A percentile compares a stretch with the other conserved stretches of the same genome.
Conservation (phyloP, 495 filamentous ascomycete species). For the Hyaloscypha variabilis region DNA sequence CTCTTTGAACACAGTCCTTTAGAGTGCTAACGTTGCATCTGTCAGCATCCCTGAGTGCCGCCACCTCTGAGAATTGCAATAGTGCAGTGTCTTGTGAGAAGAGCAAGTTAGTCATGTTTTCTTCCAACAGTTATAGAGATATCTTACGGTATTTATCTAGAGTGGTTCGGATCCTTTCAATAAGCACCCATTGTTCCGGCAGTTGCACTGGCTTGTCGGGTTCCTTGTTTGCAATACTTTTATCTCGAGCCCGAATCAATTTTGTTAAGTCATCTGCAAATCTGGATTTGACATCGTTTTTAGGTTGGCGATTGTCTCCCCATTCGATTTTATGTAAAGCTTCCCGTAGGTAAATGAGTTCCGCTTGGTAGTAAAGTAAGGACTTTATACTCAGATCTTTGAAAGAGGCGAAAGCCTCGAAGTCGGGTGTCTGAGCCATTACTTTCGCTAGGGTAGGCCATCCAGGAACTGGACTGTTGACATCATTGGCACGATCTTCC, state of each 20-base stretch:
- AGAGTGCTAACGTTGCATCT: constrained; percentile 4
- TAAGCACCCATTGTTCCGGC: not conserved
- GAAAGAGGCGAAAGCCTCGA: constrained; percentile 18
- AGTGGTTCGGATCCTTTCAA: constrained; percentile 1
- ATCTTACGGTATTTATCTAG: constrained; percentile 7
- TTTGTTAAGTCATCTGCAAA: not conserved
- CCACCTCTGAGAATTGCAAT: constrained; percentile 3
- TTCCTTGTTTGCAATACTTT: not conserved
- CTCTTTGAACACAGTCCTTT: not conserved
- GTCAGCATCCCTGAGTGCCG: constrained; percentile 2
- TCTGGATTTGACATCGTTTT: not conserved
- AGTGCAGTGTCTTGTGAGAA: not conserved
- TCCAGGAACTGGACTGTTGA: constrained; percentile 8
- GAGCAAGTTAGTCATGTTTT: constrained; percentile 10
- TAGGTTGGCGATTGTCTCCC: not conserved
- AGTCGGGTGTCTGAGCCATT: constrained; percentile 1
- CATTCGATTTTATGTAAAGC: constrained; percentile 5
- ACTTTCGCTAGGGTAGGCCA: constrained; percentile 10
- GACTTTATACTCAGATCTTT: constrained; percentile 17
- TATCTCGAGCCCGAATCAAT: not conserved
- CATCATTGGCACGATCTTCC: not conserved
- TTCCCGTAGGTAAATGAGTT: constrained; percentile 15
- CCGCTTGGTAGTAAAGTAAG: constrained; percentile 21
- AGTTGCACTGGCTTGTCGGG: not conserved
- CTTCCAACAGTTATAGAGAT: not conserved